phyloP scores from a whole-genome alignment of 129 eudicot genomes.

The Smallanthus sonchifolius region DNA sequence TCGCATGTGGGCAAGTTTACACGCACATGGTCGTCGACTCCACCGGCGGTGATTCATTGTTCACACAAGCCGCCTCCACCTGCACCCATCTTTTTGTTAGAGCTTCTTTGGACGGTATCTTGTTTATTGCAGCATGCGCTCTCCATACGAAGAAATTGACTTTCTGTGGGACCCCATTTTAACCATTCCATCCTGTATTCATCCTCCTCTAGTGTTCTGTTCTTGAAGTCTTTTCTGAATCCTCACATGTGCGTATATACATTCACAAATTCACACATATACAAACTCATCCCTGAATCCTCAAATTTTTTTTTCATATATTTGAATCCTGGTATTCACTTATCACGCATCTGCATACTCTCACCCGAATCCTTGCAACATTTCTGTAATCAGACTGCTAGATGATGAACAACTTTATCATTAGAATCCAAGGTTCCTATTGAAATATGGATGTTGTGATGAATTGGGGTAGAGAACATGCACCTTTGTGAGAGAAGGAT shows the following conservation, averaged over 20 bases:
- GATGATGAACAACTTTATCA: neutral
- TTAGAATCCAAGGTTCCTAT: neutral
- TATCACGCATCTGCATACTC: neutral
- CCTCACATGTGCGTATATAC: neutral
- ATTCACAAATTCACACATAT: neutral
- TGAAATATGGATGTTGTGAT: neutral
- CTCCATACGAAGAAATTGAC: too few species aligned
- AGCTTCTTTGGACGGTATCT: too few species aligned
- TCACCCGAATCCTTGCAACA: neutral
- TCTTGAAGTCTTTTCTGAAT: too few species aligned
- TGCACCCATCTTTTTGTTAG: too few species aligned
- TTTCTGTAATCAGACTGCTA: neutral
- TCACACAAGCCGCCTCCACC: too few species aligned
- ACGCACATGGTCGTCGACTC: too few species aligned
- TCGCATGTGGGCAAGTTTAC: too few species aligned
- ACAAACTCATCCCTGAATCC: neutral
- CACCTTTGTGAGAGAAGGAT: conserved; percentile 10
- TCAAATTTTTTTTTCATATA: neutral
- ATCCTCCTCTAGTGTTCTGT: too few species aligned
- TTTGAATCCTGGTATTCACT: neutral
- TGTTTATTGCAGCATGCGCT: too few species aligned
- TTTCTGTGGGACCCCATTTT: too few species aligned
- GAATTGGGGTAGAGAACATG: neutral
- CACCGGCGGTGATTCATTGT: too few species aligned
- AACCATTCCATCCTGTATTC: too few species aligned